Percentiles rank a stretch among this genome's conserved stretches.
These are phyloP conservation scores for Aegle marmelos DNA, from an alignment of 345 rosid species.

Conservation along the genomic window DNA sequence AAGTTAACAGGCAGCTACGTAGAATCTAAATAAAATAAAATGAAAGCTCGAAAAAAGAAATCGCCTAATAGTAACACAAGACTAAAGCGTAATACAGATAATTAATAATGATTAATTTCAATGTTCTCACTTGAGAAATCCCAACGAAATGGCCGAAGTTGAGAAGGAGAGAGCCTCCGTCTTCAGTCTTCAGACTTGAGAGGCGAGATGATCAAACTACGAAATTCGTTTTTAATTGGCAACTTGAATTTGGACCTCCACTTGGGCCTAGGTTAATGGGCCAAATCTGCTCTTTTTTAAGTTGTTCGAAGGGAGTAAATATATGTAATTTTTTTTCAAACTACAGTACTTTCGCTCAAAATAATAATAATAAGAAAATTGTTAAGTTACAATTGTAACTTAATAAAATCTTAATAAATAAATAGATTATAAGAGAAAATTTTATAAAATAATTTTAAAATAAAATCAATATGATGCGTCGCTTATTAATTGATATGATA, in stretches of 20 bases:
- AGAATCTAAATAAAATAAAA: not conserved
- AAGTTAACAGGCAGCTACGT: not conserved
- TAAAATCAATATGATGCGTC: too few species aligned
- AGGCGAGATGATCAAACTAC: not conserved
- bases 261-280: not conserved
- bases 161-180: not conserved
- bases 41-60: not conserved
- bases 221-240: not conserved
- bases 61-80: not conserved
- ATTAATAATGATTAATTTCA: not conserved
- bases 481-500: too few species aligned
- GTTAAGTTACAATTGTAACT: too few species aligned
- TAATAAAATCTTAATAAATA: too few species aligned
- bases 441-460: too few species aligned
- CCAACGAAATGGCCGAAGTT: not conserved
- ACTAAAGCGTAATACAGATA: not conserved
- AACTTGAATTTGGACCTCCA: not conserved
- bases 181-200: not conserved
- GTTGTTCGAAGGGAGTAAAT: not conserved
- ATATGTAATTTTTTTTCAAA: too few species aligned
- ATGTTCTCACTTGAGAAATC: not conserved
- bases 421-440: too few species aligned
- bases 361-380: too few species aligned
- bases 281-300: not conserved
- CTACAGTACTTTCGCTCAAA: too few species aligned